Conservation (phyloP, 2,329 filamentous ascomycete species). For the Huntiella bhutanensis region DNA sequence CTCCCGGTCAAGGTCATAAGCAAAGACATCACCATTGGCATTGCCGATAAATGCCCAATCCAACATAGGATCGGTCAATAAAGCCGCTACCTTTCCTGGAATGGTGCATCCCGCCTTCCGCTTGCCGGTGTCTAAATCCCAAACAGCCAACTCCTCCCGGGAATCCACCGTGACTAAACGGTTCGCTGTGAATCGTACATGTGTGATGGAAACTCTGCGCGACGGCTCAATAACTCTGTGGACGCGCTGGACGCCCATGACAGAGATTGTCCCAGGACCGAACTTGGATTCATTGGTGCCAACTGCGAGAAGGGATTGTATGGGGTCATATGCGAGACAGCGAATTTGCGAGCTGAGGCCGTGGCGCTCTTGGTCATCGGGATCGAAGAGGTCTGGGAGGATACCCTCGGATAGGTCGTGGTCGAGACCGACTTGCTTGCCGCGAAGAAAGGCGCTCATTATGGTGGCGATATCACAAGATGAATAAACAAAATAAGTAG, state of each 20-base stretch:
- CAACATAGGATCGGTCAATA: conserved; percentile 73
- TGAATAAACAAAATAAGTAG: too few species aligned
- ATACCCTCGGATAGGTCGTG: conserved; percentile 77
- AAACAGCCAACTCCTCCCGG: conserved; percentile 70
- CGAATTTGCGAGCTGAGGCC: conserved; percentile 67
- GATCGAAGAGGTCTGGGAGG: conserved; percentile 54
- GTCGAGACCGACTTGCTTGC: conserved; percentile 84
- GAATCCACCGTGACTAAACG: conserved; percentile 70
- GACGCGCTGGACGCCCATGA: conserved; percentile 69
- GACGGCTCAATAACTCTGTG: conserved; percentile 54
- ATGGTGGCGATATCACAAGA: neutral
- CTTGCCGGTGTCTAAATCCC: conserved; percentile 54
- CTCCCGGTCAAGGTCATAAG: conserved; percentile 83
- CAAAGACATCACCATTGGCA: conserved; percentile 65
- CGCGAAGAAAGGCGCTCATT: conserved; percentile 78
- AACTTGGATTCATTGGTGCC: conserved; percentile 78
- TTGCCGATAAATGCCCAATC: conserved; percentile 84
- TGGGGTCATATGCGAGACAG: conserved; percentile 74
- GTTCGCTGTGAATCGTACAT: conserved; percentile 69
- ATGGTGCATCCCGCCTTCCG: conserved; percentile 53
- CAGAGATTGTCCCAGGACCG: conserved; percentile 70
- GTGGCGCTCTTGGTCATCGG: conserved; percentile 69
- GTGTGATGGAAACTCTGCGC: conserved; percentile 54
- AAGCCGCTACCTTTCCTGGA: conserved; percentile 52
- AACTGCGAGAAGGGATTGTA: conserved; percentile 82